Conservation (phyloP, 2,329 filamentous ascomycete species). For the Colletotrichum gloeosporioides region DNA sequence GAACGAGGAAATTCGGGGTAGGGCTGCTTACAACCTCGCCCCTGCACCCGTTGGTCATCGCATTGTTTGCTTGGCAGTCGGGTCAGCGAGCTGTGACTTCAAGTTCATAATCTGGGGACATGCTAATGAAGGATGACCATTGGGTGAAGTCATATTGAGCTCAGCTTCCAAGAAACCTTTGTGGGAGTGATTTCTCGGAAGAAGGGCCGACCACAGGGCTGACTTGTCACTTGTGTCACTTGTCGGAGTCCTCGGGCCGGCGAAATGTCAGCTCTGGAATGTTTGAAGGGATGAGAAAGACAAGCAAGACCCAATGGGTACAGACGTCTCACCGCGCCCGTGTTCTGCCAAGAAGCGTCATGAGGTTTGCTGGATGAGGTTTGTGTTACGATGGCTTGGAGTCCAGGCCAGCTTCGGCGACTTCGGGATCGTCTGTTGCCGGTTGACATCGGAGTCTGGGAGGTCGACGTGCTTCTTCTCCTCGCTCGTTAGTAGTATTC, state of each 20-base stretch:
- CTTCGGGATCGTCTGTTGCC: not conserved
- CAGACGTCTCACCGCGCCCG: not conserved
- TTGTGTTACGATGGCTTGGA: not conserved
- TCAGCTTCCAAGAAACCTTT: not conserved
- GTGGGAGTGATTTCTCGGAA: not conserved
- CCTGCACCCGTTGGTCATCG: too few relatives aligned
- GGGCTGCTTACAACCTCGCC: not conserved
- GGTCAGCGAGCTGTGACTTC: not conserved
- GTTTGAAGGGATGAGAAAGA: not conserved
- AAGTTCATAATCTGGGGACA: not conserved
- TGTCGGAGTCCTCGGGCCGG: not conserved
- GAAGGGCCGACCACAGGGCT: not conserved
- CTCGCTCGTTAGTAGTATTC: not conserved
- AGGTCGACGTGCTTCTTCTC: not conserved
- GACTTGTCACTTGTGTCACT: not conserved
- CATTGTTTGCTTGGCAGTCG: not conserved
- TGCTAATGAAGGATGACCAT: not conserved
- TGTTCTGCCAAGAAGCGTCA: not conserved
- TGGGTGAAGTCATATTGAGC: not conserved
- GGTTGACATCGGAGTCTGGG: not conserved
- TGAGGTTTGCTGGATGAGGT: not conserved
- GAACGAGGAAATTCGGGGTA: not conserved
- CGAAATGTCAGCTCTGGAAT: not conserved
- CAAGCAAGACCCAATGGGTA: not conserved
- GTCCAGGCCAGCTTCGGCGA: not conserved